Conservation (phyloP, 2,329 filamentous ascomycete species). For the Ilyonectria destructans region DNA sequence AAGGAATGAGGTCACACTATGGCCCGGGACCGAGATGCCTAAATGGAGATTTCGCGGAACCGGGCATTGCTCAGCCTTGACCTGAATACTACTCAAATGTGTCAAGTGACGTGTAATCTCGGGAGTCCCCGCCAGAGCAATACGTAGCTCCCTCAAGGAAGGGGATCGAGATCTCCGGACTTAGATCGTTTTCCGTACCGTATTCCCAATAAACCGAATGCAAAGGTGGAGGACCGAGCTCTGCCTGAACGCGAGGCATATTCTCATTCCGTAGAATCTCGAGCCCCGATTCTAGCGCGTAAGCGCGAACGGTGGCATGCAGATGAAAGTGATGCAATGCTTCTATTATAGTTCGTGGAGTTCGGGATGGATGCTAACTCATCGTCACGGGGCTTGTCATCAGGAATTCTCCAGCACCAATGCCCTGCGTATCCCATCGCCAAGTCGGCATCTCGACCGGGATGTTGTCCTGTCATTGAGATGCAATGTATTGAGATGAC, state of each 20-base stretch:
- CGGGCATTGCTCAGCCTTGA: neutral
- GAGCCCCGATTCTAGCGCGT: conserved; percentile 36
- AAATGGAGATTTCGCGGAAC: neutral
- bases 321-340: conserved; percentile 31
- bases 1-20: neutral
- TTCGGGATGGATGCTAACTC: conserved; percentile 4
- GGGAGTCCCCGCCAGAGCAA: conserved; percentile 24
- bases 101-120: conserved; percentile 36
- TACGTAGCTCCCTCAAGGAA: conserved; percentile 30
- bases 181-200: conserved; percentile 22
- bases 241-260: conserved; percentile 31
- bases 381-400: neutral
- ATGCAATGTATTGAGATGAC: conserved; percentile 9
- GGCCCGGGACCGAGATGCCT: neutral
- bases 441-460: conserved; percentile 4
- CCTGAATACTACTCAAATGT: neutral
- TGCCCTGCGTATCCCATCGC: neutral
- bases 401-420: neutral
- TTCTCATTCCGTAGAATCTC: conserved; percentile 38
- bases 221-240: conserved; percentile 15
- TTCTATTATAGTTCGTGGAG: conserved; percentile 31
- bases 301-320: conserved; percentile 33
- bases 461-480: conserved; percentile 8
- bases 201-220: conserved; percentile 19
- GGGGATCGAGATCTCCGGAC: conserved; percentile 33